Evolutionary conservation across 306 rosid species (phyloP).

Genomic region (Alnus glutinosa): DNA sequence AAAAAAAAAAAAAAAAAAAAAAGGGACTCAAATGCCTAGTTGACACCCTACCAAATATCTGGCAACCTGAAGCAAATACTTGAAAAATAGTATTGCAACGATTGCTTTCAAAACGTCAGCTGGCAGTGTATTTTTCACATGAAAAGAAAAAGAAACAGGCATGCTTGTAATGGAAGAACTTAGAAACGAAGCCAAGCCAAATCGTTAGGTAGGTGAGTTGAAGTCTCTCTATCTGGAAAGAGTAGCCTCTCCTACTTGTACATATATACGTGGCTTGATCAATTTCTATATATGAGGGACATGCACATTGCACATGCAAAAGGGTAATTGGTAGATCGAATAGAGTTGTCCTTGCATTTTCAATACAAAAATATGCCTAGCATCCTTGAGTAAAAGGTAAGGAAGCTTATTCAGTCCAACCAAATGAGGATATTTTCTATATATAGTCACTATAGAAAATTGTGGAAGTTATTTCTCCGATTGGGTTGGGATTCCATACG

Average conservation of each 20-base stretch:
- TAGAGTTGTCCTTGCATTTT: neutral
- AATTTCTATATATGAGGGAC: conserved; percentile 7
- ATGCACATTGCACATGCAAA: neutral
- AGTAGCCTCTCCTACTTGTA: conserved; percentile 5
- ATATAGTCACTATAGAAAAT: neutral
- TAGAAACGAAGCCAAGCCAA: conserved; percentile 56
- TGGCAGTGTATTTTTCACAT: conserved; percentile 7
- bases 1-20: too few species aligned
- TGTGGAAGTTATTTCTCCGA: neutral
- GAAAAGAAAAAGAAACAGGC: conserved; percentile 18
- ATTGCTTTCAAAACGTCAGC: conserved; percentile 33
- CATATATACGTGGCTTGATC: neutral
- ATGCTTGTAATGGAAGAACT: conserved; percentile 58
- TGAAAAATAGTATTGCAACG: neutral
- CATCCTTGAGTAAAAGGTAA: neutral
- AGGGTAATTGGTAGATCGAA: neutral
- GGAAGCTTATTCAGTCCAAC: neutral
- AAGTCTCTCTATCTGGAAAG: conserved; percentile 48
- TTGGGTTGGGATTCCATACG: too few species aligned
- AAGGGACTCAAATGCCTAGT: neutral
- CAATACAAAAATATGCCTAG: neutral
- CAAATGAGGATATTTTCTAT: neutral
- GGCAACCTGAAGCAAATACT: neutral
- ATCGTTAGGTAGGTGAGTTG: conserved; percentile 65
- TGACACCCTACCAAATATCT: neutral